Conservation (phyloP, 2,329 filamentous ascomycete genomes). For the Chaetomium olivaceum region DNA sequence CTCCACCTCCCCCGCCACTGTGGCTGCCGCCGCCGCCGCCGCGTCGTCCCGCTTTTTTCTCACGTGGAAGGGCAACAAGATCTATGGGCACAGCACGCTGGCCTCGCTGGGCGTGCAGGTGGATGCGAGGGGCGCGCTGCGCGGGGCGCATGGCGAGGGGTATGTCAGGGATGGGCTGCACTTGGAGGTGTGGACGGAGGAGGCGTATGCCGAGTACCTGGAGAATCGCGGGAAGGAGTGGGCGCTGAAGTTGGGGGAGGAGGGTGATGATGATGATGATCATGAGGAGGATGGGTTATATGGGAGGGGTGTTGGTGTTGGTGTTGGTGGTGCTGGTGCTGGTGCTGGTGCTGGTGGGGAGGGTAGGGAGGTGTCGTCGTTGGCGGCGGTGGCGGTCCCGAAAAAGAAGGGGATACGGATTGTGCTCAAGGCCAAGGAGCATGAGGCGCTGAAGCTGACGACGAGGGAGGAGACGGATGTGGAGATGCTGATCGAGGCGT, state of each 20-base stretch:
- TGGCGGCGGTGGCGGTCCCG: slow-evolving; percentile 17
- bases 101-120: slow-evolving; percentile 63
- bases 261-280: slow-evolving; percentile 22
- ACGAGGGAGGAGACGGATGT: slow-evolving; percentile 59
- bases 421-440: slow-evolving; percentile 54
- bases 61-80: slow-evolving; percentile 71
- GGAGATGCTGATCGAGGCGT: slow-evolving; percentile 62
- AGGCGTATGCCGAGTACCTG: slow-evolving; percentile 55
- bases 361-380: slow-evolving; percentile 13
- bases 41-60: slow-evolving; percentile 60
- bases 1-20: too few species aligned
- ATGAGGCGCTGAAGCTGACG: slow-evolving; percentile 53
- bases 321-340: not conserved
- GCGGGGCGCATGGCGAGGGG: slow-evolving; percentile 37
- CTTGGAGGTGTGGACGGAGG: slow-evolving; percentile 74
- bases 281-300: slow-evolving; percentile 31
- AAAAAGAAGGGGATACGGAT: slow-evolving; percentile 38
- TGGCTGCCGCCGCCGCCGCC: slow-evolving; percentile 46
- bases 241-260: slow-evolving; percentile 45
- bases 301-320: slow-evolving; percentile 39
- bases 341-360: slow-evolving; percentile 18
- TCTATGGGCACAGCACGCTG: slow-evolving; percentile 77
- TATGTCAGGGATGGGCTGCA: slow-evolving; percentile 60
- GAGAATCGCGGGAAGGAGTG: slow-evolving; percentile 51
- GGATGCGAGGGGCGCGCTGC: slow-evolving; percentile 46